Percentiles rank a stretch among this genome's conserved stretches.
These are phyloP conservation scores for Aspergillus luchuensis DNA, from an alignment of 2,329 filamentous ascomycete species.

Conservation along the genomic window DNA sequence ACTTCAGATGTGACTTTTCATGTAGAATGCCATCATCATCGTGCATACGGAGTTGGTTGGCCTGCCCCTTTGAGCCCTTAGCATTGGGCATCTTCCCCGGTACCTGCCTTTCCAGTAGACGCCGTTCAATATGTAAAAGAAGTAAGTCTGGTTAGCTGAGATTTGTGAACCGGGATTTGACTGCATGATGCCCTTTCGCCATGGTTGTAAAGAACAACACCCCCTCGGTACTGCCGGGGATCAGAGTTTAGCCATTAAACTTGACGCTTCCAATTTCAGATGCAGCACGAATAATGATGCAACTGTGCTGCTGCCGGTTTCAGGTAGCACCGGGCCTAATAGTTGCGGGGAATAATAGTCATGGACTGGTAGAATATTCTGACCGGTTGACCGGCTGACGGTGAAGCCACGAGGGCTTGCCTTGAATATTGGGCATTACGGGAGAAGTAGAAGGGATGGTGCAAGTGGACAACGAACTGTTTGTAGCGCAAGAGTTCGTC, in stretches of 20 bases:
- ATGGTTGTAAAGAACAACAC: not conserved
- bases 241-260: not conserved
- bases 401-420: not conserved
- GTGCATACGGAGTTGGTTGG: not conserved
- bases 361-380: not conserved
- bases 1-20: not conserved
- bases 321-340: not conserved
- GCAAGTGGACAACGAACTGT: not conserved
- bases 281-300: not conserved
- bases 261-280: not conserved
- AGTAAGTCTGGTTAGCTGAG: not conserved
- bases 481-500: not conserved
- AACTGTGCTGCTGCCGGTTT: not conserved
- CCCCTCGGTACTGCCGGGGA: not conserved
- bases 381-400: not conserved
- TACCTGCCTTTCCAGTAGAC: not conserved
- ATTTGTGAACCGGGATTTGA: not conserved
- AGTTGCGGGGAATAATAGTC: not conserved
- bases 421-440: not conserved
- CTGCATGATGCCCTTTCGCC: not conserved
- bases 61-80: not conserved
- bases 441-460: not conserved
- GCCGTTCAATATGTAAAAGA: not conserved
- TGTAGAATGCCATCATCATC: conserved; percentile 2
- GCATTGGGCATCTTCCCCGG: not conserved